These are phyloP conservation scores for Cucumis melo DNA, from an alignment of 306 rosid genomes.

Conservation along the genomic window DNA sequence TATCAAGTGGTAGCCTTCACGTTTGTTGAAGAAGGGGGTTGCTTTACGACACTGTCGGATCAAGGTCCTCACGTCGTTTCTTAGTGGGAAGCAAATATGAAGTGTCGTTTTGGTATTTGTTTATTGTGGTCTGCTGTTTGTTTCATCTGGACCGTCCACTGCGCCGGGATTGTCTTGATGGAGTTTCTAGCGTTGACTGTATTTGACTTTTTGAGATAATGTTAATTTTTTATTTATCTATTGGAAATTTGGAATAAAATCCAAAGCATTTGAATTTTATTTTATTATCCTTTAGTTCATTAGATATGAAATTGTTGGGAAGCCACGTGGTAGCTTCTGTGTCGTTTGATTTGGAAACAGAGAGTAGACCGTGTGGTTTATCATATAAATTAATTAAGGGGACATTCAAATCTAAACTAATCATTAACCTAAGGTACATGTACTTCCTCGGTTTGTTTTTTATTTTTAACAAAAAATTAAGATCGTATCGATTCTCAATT, in stretches of 20 bases:
- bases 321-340: background rate
- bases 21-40: slow-evolving; percentile 6
- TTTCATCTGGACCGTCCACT: slow-evolving; percentile 10
- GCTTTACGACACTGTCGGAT: background rate
- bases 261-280: background rate
- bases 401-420: background rate
- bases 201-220: background rate
- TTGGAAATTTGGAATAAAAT: background rate
- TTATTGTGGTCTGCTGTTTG: background rate
- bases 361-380: background rate
- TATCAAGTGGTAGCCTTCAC: slow-evolving; percentile 4
- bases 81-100: slow-evolving; percentile 4
- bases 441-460: background rate
- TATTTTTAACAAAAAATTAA: no score
- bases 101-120: slow-evolving; percentile 5
- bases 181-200: background rate
- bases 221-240: background rate
- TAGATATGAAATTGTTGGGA: background rate
- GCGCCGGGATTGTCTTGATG: background rate
- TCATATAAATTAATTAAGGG: background rate
- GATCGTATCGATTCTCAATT: no score
- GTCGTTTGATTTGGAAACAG: background rate
- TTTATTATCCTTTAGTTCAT: background rate
- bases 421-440: background rate
- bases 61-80: slow-evolving; percentile 15